Base-by-base conservation (phyloP, 177 flowering plant genomes). In the Vitis hybrid region DNA sequence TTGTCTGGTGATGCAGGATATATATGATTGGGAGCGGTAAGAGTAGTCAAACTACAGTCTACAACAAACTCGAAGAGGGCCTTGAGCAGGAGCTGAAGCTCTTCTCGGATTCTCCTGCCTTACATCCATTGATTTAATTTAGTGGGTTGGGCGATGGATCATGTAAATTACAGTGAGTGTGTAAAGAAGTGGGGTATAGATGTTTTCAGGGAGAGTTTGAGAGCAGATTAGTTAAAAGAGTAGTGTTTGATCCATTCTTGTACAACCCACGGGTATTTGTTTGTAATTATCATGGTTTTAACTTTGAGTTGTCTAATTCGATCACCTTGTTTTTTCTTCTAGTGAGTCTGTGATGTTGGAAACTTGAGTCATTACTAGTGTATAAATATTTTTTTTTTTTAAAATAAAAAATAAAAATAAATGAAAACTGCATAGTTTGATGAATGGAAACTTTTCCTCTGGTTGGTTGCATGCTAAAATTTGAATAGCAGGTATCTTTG, bases 1-100 rank as follows among this genome's bases (percentile, higher is more conserved):
- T 60, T 21, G 62, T 60, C 21, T 57, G 2, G 40, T 60, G 62
- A 26, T 60, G 15, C 62, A 60, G 62, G 40, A 60, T 60, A 2
- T 4, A 0, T 26, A 1, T 60, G 40, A 60, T 26, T 8, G 62
- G 62, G 62, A 60, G 30, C 62, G 14, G 11, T 60, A 0, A 60
- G 62, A 60, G 40, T 9, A 15, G 40, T 11, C 1, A 6, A 9
- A 0, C 45, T 40, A 40, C 45, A 11, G 11, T 10, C 62, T 12
- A 60, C 11, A 13, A 10, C 15, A 21, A 34, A 57, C 26, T 10
- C 3, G 62, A 26, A 60, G 62, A 26, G 62, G 62, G 15, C 30
- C 2, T 54, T 5, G 56, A 14, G 56, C 2, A 15, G 5, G 15
- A 52, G 15, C 5, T 56, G 18, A 6, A n/a, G 21, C n/a, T 56